Evolutionary conservation across 2,329 filamentous ascomycete genomes (phyloP).

Genomic region (Lachnellula cervina): DNA sequence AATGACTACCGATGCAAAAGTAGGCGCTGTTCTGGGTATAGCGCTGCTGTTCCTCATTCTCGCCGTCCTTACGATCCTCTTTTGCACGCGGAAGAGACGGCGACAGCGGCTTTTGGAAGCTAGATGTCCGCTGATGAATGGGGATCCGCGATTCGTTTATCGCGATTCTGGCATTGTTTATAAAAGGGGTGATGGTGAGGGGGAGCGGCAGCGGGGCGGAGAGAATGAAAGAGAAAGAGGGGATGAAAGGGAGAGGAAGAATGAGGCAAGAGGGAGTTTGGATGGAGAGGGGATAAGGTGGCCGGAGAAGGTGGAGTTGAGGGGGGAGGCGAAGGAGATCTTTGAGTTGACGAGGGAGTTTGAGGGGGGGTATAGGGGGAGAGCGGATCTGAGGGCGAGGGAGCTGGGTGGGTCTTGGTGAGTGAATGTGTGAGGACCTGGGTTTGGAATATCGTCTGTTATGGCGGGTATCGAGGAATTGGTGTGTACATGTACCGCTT

Average conservation of each 20-base stretch:
- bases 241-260: accelerated
- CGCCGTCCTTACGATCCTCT: not conserved
- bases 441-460: too few relatives aligned
- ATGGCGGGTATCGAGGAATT: too few relatives aligned
- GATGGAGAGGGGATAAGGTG: not conserved
- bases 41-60: not conserved
- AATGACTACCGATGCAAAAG: not conserved
- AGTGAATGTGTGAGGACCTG: too few relatives aligned
- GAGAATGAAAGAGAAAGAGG: too few relatives aligned
- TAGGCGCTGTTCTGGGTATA: not conserved
- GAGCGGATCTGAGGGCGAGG: not conserved
- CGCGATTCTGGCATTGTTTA: not conserved
- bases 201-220: too few relatives aligned
- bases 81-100: not conserved
- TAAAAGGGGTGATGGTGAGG: not conserved
- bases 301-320: not conserved
- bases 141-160: not conserved
- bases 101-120: not conserved
- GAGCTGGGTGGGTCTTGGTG: too few relatives aligned
- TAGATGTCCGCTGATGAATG: not conserved
- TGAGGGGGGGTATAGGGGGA: not conserved
- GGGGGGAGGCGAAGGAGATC: not conserved
- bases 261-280: not conserved
- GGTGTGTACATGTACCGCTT: too few relatives aligned
- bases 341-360: not conserved